Conservation (phyloP, 2,329 filamentous ascomycete genomes). For the Pseudogymnoascus sp. region DNA sequence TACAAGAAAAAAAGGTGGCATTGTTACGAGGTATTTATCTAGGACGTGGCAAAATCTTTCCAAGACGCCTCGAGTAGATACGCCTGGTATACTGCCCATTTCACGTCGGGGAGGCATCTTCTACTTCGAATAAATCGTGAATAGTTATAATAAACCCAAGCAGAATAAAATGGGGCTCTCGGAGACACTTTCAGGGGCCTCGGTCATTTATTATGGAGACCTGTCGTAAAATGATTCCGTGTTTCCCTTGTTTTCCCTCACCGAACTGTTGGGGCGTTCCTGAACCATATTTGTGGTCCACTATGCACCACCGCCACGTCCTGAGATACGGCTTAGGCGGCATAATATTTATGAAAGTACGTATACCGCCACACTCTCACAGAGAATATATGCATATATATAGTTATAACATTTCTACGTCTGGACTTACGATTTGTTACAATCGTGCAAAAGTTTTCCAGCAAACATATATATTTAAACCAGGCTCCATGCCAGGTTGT, state of each 20-base stretch:
- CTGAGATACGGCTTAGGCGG: not conserved
- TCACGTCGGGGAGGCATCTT: not conserved
- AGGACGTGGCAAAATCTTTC: slow-evolving; percentile 2
- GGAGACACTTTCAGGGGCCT: not conserved
- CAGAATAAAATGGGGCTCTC: not conserved
- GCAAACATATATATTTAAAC: not conserved
- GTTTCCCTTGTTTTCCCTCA: not conserved
- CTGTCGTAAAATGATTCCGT: not conserved
- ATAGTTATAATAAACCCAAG: not conserved
- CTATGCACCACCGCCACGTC: not conserved
- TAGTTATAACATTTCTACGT: not conserved
- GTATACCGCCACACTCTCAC: not conserved
- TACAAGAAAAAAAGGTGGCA: not conserved
- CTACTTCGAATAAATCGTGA: slow-evolving; percentile 4
- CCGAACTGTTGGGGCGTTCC: not conserved
- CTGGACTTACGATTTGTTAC: not conserved
- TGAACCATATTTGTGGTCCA: not conserved
- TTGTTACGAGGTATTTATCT: not conserved
- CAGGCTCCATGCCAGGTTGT: not conserved
- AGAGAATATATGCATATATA: not conserved
- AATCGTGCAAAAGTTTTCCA: not conserved
- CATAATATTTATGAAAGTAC: not conserved
- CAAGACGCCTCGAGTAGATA: not conserved
- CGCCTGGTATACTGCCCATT: not conserved
- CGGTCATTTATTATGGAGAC: slow-evolving; percentile 4